Evolutionary conservation across 1,284 basidiomycete genomes (phyloP).

Genomic region (Rhodotorula sp.): DNA sequence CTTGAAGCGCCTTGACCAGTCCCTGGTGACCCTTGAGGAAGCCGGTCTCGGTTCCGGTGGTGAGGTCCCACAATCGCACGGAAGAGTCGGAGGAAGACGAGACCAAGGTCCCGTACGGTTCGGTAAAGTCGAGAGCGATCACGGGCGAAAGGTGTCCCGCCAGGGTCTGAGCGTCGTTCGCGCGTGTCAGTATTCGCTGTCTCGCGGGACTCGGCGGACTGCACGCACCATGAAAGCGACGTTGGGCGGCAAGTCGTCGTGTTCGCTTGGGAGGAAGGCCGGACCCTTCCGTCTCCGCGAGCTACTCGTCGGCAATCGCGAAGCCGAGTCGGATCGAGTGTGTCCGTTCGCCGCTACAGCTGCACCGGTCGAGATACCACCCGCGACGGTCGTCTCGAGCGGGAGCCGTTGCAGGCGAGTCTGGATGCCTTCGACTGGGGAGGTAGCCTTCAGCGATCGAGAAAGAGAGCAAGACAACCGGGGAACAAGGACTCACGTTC

Average conservation of each 20-base stretch:
- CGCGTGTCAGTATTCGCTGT: neutral
- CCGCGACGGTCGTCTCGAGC: neutral
- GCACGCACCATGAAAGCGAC: conserved; percentile 88
- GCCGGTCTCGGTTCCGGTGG: conserved; percentile 68
- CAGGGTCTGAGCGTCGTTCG: conserved; percentile 61
- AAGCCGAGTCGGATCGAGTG: conserved; percentile 22
- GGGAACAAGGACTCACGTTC: conserved; percentile 62
- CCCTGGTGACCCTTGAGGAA: conserved; percentile 63
- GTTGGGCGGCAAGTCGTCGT: conserved; percentile 89
- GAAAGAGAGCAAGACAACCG: conserved; percentile 7
- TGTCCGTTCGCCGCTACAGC: neutral
- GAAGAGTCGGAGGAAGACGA: conserved; percentile 62
- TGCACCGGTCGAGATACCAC: neutral
- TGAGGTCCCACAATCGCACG: conserved; percentile 82
- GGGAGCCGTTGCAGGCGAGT: conserved; percentile 46
- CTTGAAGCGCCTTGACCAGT: conserved; percentile 84
- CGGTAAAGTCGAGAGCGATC: conserved; percentile 88
- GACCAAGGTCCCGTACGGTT: conserved; percentile 92
- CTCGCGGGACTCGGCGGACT: neutral
- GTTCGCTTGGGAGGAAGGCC: conserved; percentile 93
- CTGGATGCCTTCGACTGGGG: conserved; percentile 76
- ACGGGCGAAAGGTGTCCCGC: conserved; percentile 77
- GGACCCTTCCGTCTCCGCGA: conserved; percentile 81
- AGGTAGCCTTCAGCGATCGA: neutral
- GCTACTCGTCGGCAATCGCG: conserved; percentile 18